Percentiles rank a stretch among this genome's conserved stretches.
Evolutionary conservation across 805 yeast genomes (phyloP).

Genomic region (Nakazawaea wyomingensis): DNA sequence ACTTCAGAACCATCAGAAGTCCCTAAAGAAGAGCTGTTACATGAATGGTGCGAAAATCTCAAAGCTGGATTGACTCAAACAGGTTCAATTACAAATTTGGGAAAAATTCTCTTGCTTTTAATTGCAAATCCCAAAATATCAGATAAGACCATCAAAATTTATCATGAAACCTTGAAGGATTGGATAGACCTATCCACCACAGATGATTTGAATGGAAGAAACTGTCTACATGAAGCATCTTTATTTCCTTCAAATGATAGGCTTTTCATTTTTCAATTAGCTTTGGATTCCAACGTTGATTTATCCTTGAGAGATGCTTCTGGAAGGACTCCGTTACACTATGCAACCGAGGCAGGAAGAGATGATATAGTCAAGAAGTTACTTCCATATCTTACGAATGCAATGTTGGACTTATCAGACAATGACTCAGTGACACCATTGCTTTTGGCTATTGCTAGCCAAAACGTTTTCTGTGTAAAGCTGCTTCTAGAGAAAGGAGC

Average conservation of each 20-base stretch:
- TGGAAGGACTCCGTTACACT: constrained; percentile 83
- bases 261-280: constrained; percentile 20
- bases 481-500: constrained; percentile 46
- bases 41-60: constrained; percentile 39
- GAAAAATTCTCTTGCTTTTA: constrained; percentile 69
- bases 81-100: constrained; percentile 41
- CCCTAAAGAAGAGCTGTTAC: constrained; percentile 7
- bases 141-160: constrained; percentile 50
- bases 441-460: constrained; percentile 68
- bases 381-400: constrained; percentile 27
- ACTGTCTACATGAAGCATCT: constrained; percentile 68
- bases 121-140: constrained; percentile 61
- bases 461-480: constrained; percentile 50
- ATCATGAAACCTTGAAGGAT: constrained; percentile 41
- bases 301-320: constrained; percentile 46
- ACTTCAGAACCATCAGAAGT: constrained; percentile 14
- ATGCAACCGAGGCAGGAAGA: constrained; percentile 64
- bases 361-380: constrained; percentile 33
- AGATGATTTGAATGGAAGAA: constrained; percentile 72
- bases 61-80: constrained; percentile 35
- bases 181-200: constrained; percentile 56
- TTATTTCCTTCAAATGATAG: constrained; percentile 20
- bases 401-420: constrained; percentile 47
- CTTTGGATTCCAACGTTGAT: constrained; percentile 15
- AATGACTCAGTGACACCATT: constrained; percentile 80